Conservation (phyloP, 306 rosid species). For the Benincasa hispida region DNA sequence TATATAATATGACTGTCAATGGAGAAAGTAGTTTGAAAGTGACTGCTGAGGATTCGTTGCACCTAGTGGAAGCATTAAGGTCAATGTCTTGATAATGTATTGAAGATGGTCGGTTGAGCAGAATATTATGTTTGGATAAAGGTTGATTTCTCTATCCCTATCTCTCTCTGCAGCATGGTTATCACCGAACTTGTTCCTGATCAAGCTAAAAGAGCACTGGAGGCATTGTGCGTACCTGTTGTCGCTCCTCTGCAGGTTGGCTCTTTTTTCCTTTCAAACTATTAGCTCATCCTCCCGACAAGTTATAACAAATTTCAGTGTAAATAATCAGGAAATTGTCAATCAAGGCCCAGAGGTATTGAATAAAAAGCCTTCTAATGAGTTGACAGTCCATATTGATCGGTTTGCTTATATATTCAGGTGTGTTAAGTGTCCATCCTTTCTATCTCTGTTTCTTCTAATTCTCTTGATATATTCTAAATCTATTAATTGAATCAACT, state of each 20-base stretch:
- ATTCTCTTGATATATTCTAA: constrained; percentile 13
- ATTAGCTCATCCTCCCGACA: not conserved
- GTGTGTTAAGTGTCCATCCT: constrained; percentile 28
- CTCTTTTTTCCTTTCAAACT: constrained; percentile 14
- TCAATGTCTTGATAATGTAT: constrained; percentile 13
- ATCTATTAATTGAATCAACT: constrained; percentile 18
- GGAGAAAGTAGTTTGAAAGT: constrained; percentile 91
- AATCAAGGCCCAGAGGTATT: constrained; percentile 69
- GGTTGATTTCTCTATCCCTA: not conserved
- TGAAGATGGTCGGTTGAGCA: not conserved
- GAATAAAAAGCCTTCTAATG: constrained; percentile 70
- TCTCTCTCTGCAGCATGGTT: constrained; percentile 49
- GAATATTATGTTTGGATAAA: not conserved
- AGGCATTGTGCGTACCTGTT: constrained; percentile 86
- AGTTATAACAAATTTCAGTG: constrained; percentile 17
- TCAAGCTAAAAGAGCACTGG: constrained; percentile 78
- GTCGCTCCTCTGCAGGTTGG: constrained; percentile 84
- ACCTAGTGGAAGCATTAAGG: constrained; percentile 96
- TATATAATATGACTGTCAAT: constrained; percentile 64
- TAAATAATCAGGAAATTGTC: constrained; percentile 64
- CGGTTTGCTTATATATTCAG: constrained; percentile 94
- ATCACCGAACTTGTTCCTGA: constrained; percentile 88
- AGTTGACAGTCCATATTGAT: constrained; percentile 90
- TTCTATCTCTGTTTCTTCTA: constrained; percentile 6
- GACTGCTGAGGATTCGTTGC: constrained; percentile 87